phyloP scores from a whole-genome alignment of 371 early-diverging fungal genomes.

The Phascolomyces articulosus region DNA sequence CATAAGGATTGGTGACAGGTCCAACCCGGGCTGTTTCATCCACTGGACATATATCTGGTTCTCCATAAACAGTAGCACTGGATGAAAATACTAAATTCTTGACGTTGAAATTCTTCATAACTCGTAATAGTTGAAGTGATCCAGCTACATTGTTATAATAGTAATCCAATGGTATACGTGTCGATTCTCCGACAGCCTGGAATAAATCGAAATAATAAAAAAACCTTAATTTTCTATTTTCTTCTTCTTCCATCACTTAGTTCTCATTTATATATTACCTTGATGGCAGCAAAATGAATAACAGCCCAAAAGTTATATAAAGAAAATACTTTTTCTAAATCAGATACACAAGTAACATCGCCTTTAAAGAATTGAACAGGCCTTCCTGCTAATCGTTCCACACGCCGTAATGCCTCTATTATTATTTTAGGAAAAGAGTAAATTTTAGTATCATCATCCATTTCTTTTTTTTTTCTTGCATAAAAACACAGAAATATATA shows the following conservation, averaged over 20 bases:
- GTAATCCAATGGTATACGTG: constrained; percentile 80
- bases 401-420: constrained; percentile 51
- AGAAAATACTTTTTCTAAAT: constrained; percentile 65
- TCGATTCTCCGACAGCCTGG: constrained; percentile 85
- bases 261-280: constrained; percentile 32
- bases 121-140: constrained; percentile 71
- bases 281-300: constrained; percentile 91
- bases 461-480: not conserved
- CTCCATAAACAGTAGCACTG: constrained; percentile 85
- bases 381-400: constrained; percentile 44
- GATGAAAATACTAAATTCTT: constrained; percentile 85
- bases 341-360: constrained; percentile 43
- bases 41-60: constrained; percentile 59
- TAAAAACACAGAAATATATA: not conserved
- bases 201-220: not conserved
- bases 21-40: constrained; percentile 66
- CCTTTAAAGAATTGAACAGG: constrained; percentile 46
- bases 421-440: not conserved
- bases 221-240: too few species aligned
- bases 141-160: constrained; percentile 88
- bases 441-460: not conserved
- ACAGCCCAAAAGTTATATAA: constrained; percentile 75
- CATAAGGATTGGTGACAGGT: constrained; percentile 84
- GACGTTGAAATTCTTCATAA: constrained; percentile 67
- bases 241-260: too few species aligned